Evolutionary conservation across 2,329 filamentous ascomycete species (phyloP).

Genomic region (Fusarium setosum): DNA sequence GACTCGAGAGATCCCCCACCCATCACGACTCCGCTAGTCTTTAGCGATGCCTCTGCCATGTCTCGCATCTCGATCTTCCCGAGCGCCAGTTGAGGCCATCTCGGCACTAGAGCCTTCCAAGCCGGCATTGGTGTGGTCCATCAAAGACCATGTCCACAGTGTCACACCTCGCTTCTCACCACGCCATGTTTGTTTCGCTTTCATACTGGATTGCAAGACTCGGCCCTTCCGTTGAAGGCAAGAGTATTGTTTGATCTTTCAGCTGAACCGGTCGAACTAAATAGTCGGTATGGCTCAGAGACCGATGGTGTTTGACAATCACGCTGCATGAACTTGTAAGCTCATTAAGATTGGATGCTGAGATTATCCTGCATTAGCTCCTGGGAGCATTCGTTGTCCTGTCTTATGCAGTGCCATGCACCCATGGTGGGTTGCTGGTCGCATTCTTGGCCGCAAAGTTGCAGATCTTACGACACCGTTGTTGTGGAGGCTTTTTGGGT

Average conservation of each 20-base stretch:
- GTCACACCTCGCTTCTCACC: constrained; percentile 1
- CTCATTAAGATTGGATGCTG: constrained; percentile 10
- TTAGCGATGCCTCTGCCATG: constrained; percentile 33
- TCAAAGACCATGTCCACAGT: constrained; percentile 22
- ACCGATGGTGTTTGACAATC: neutral
- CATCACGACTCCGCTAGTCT: constrained; percentile 31
- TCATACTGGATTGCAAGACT: constrained; percentile 9
- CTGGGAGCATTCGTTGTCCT: constrained; percentile 2
- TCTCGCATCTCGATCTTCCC: constrained; percentile 46
- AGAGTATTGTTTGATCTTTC: neutral
- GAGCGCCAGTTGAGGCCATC: constrained; percentile 40
- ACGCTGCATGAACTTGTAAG: neutral
- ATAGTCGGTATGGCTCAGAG: neutral
- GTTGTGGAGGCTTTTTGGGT: neutral
- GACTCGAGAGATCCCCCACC: constrained; percentile 31
- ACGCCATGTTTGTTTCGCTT: constrained; percentile 23
- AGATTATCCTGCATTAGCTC: constrained; percentile 21
- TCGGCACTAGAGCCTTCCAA: constrained; percentile 37
- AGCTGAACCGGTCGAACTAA: neutral
- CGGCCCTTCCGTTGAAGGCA: neutral
- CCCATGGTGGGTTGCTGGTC: constrained; percentile 14
- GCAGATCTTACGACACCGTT: neutral
- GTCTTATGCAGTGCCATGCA: constrained; percentile 23
- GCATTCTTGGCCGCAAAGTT: constrained; percentile 9
- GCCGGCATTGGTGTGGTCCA: constrained; percentile 24